A percentile compares a stretch with the other conserved stretches of the same genome.
Evolutionary conservation across 2,329 filamentous ascomycete genomes (phyloP).

Genomic region (Pseudopithomyces maydicus): DNA sequence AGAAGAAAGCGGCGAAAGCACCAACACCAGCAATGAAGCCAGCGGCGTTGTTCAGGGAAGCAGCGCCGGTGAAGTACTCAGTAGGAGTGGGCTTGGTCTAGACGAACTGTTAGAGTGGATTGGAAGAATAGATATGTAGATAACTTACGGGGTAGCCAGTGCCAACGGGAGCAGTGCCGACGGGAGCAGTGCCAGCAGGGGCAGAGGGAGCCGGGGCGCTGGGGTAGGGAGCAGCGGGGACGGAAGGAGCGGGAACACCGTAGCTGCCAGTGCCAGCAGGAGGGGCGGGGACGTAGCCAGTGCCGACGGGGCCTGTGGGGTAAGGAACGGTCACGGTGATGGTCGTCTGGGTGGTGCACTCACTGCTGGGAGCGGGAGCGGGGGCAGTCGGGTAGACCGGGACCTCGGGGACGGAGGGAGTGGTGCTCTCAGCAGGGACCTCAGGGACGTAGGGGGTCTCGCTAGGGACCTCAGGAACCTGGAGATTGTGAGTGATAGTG

Average conservation of each 20-base stretch:
- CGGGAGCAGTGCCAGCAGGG: constrained; percentile 37
- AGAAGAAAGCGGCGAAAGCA: constrained; percentile 50
- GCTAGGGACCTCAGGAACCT: neutral
- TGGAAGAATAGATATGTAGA: neutral
- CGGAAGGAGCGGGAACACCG: no score
- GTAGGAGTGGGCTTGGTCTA: constrained; percentile 36
- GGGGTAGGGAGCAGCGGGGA: constrained; percentile 42
- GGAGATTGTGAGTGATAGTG: neutral
- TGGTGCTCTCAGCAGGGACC: constrained; percentile 12
- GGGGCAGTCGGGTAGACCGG: constrained; percentile 11
- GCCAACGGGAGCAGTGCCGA: constrained; percentile 34
- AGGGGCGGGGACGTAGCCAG: constrained; percentile 37
- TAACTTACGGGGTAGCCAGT: constrained; percentile 33
- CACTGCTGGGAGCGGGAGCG: constrained; percentile 19
- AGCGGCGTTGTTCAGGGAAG: constrained; percentile 41
- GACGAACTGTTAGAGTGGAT: constrained; percentile 29
- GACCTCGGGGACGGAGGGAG: constrained; percentile 17
- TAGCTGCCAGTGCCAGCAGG: constrained; percentile 32
- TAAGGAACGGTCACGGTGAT: constrained; percentile 49
- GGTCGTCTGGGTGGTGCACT: constrained; percentile 50
- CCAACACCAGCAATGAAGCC: constrained; percentile 48
- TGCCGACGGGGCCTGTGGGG: constrained; percentile 38
- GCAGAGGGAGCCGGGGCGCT: constrained; percentile 38
- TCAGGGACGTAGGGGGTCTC: neutral
- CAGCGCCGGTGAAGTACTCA: constrained; percentile 44